Conservation (phyloP, 805 yeast species). For the Yarrowia alimentaria region DNA sequence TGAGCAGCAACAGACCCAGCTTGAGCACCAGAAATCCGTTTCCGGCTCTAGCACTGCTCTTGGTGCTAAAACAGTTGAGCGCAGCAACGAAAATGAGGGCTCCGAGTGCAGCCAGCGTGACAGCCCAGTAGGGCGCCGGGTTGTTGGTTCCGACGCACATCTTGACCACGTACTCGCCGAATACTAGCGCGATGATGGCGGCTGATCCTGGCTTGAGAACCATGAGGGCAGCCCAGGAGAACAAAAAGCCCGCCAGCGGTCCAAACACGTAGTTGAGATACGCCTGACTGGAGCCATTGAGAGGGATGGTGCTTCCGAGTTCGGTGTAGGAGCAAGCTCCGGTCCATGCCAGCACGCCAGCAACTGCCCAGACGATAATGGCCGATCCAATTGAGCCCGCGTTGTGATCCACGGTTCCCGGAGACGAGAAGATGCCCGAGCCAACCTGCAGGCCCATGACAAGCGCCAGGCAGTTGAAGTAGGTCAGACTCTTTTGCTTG, state of each 20-base stretch:
- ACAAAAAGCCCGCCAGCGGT: conserved; percentile 41
- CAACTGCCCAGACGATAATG: conserved; percentile 41
- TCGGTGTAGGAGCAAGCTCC: conserved; percentile 47
- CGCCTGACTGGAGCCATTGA: conserved; percentile 45
- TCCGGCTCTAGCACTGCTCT: conserved; percentile 40
- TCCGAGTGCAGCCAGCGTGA: conserved; percentile 38
- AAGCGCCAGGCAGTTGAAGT: conserved; percentile 42
- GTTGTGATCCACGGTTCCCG: conserved; percentile 41
- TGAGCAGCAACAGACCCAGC: conserved; percentile 37
- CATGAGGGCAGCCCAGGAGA: conserved; percentile 43
- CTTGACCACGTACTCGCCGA: conserved; percentile 43
- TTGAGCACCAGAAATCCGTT: conserved; percentile 40
- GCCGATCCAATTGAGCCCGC: conserved; percentile 44
- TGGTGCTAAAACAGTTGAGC: conserved; percentile 38
- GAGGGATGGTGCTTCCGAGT: conserved; percentile 44
- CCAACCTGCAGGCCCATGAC: conserved; percentile 48
- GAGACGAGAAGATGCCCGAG: conserved; percentile 47
- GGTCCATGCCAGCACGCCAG: conserved; percentile 46
- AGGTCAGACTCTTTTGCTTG: conserved; percentile 36
- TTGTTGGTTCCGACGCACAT: conserved; percentile 31
- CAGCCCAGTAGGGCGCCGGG: conserved; percentile 34
- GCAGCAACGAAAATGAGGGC: conserved; percentile 36
- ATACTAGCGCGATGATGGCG: conserved; percentile 44
- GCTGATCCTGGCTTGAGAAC: conserved; percentile 44
- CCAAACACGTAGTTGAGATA: conserved; percentile 42